Conservation (phyloP, 208 protist species). For the Acanthamoeba triangularis region DNA sequence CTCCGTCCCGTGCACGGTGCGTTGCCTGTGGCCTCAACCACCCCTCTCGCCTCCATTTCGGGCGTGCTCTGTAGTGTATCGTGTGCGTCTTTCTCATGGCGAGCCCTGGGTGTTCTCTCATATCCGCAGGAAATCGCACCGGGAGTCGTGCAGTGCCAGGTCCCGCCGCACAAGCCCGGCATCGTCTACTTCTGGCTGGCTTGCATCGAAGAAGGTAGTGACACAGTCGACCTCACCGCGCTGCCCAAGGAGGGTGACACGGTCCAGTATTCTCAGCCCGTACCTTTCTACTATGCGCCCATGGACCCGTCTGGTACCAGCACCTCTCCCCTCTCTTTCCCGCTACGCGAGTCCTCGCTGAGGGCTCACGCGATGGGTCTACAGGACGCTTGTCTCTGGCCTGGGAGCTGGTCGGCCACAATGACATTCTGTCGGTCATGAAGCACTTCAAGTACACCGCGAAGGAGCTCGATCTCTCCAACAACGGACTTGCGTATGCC, state of each 20-base stretch:
- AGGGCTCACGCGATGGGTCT: neutral
- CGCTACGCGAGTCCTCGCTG: neutral
- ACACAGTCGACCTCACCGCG: constrained; percentile 53
- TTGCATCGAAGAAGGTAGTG: constrained; percentile 57
- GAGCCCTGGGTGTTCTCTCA: neutral
- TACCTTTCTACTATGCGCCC: constrained; percentile 74
- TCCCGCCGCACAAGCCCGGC: constrained; percentile 68
- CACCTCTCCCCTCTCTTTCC: neutral
- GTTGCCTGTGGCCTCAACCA: neutral
- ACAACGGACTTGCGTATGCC: constrained; percentile 49
- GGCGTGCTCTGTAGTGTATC: too few relatives aligned
- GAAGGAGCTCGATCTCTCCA: constrained; percentile 70
- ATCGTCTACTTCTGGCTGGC: constrained; percentile 78
- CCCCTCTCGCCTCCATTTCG: neutral
- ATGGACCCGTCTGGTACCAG: constrained; percentile 34
- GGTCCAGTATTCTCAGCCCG: constrained; percentile 72
- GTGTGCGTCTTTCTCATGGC: neutral
- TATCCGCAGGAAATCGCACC: constrained; percentile 45
- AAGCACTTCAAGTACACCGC: constrained; percentile 72
- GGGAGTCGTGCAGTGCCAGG: constrained; percentile 53
- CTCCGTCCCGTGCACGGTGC: constrained; percentile 45
- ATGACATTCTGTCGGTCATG: constrained; percentile 61
- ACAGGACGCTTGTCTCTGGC: constrained; percentile 66
- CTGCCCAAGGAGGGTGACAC: constrained; percentile 65
- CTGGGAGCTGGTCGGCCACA: constrained; percentile 75